These are phyloP conservation scores for Jaltomata sinuosa DNA, from an alignment of 257 asterid species.

Conservation along the genomic window DNA sequence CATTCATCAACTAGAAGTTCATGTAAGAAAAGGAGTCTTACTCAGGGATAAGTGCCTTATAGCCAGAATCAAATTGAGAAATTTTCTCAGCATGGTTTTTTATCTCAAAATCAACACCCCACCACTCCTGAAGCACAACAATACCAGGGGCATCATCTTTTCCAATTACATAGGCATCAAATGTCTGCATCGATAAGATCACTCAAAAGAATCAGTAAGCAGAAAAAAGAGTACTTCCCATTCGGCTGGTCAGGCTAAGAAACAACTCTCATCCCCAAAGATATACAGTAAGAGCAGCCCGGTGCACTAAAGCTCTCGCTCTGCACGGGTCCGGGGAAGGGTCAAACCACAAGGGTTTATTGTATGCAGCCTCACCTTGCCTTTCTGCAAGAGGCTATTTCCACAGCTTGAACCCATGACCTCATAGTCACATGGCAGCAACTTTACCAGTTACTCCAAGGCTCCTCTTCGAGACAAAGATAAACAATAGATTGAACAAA, in stretches of 20 bases:
- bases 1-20: not conserved
- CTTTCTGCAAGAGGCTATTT: too few species aligned
- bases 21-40: constrained; percentile 22
- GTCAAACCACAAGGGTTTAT: too few species aligned
- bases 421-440: too few species aligned
- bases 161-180: constrained; percentile 90
- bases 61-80: constrained; percentile 71
- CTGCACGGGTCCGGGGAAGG: too few species aligned
- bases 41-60: constrained; percentile 92
- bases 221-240: not conserved
- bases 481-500: not conserved
- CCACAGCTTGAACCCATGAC: too few species aligned
- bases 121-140: constrained; percentile 97
- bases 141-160: constrained; percentile 95
- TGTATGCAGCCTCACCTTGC: too few species aligned
- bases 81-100: constrained; percentile 94
- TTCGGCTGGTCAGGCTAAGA: not conserved
- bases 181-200: constrained; percentile 33
- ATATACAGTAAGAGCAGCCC: too few species aligned
- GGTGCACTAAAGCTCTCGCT: too few species aligned
- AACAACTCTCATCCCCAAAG: not conserved
- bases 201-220: not conserved
- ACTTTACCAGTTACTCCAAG: too few species aligned
- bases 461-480: not conserved
- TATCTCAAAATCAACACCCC: constrained; percentile 97